Evolutionary conservation across 371 early-diverging fungal genomes (phyloP), one percentile per base, ranked within the genome.

Genomic region (Basidiobolus meristosporus): DNA sequence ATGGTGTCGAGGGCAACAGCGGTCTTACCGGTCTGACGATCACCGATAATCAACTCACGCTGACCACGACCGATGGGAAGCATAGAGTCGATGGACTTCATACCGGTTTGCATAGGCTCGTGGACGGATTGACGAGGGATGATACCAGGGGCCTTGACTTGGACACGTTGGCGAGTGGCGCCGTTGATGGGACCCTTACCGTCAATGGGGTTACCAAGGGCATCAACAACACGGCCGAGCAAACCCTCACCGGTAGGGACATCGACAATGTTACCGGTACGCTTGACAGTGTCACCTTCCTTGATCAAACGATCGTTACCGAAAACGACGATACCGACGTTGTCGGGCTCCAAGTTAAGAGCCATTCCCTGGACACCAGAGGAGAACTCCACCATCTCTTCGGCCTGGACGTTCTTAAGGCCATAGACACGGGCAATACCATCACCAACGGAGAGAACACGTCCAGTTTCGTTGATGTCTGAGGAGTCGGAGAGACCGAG

Each of bases 381-480:
- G 54, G 89, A 86, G 77, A 95, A 95, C 56, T 95, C 92, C 57
- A 92, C 93, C 91, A 95, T 91, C 72, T 95, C 95, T 68, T 95
- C 95, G 59, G 95, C 92, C 70, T 95, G 91, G 56, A 77, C 75
- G 68, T 95, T 95, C 74, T 84, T 86, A 60, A 95, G 71, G 46
- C 95, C 95, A 45, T 90, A 91, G 49, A 95, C 90, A 78, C 92
- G 90, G 48, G 93, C 95, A 68, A 95, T 92, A 89, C 95, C 95
- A 68, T 92, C 93, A 77, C 93, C 92, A 56, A 93, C 87, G 57
- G 90, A 89, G 60, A 93, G 67, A 45, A 93, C 93, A 56, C 92
- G 83, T 45, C 93, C 93, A 47, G 90, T 91, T 68, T 91, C 90
- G 59, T 86, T 79, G 49, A 92, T 70, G 56, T 92, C 86, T 53